Conservation (phyloP, 768 basidiomycete genomes). For the Trametes cinnabarina region DNA sequence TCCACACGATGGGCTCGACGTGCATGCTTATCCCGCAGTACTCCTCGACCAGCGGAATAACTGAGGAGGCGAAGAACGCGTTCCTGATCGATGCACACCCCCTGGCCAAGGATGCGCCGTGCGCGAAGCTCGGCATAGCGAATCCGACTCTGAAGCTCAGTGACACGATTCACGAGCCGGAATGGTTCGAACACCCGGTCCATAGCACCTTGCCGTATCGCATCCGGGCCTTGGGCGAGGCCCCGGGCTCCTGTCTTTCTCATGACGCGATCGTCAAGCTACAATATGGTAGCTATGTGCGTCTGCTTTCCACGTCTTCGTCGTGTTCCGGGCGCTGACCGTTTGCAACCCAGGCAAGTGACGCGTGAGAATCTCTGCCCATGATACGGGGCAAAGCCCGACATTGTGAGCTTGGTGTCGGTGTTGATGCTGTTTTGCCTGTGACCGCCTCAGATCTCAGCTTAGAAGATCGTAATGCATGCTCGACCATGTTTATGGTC, state of each 20-base stretch:
- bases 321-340: too few species aligned
- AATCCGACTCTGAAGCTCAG: background rate
- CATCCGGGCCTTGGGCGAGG: background rate
- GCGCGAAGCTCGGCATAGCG: background rate
- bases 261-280: background rate
- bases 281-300: too few species aligned
- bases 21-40: background rate
- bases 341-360: too few species aligned
- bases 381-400: too few species aligned
- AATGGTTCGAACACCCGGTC: background rate
- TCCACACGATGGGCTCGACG: background rate
- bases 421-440: too few species aligned
- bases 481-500: too few species aligned
- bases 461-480: too few species aligned
- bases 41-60: background rate
- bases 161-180: background rate
- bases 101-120: background rate
- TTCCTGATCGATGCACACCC: background rate
- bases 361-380: too few species aligned
- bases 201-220: slow-evolving; percentile 1
- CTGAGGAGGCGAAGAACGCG: background rate
- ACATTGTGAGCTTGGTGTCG: too few species aligned
- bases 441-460: too few species aligned
- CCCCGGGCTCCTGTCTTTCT: background rate
- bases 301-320: too few species aligned